phyloP scores from a whole-genome alignment of 2,329 filamentous ascomycete species.

The Diaporthe destruens region DNA sequence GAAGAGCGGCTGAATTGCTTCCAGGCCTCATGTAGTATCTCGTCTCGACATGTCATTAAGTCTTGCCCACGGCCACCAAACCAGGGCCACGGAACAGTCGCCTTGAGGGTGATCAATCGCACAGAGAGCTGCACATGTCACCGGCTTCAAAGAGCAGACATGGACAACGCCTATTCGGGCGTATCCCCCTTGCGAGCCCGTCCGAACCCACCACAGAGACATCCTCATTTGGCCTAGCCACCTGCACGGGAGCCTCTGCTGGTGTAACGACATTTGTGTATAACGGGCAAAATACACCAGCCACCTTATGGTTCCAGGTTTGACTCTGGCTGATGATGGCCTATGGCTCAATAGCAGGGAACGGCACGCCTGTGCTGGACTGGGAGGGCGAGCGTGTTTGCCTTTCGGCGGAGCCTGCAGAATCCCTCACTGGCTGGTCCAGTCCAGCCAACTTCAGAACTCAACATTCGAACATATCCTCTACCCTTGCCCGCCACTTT shows the following conservation, averaged over 20 bases:
- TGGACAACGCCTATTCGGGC: neutral
- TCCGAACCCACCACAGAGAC: neutral
- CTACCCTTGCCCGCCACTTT: neutral
- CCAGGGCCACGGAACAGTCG: neutral
- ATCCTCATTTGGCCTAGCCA: neutral
- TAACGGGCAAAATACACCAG: constrained; percentile 3
- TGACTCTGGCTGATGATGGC: neutral
- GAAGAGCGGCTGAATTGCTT: neutral
- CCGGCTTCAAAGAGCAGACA: neutral
- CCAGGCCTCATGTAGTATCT: neutral
- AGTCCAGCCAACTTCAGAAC: neutral
- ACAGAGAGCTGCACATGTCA: neutral
- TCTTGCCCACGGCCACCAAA: neutral
- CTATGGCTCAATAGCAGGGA: neutral
- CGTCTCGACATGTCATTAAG: neutral
- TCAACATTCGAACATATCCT: neutral
- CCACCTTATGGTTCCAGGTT: neutral
- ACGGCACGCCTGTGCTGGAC: neutral
- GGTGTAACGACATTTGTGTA: neutral
- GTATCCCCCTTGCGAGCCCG: neutral
- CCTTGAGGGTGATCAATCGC: neutral
- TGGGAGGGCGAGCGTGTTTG: neutral
- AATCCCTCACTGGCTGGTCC: neutral
- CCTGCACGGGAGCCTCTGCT: neutral
- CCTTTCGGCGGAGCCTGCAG: neutral